Conservation (phyloP, 306 rosid genomes). For the Nissolia schottii region DNA sequence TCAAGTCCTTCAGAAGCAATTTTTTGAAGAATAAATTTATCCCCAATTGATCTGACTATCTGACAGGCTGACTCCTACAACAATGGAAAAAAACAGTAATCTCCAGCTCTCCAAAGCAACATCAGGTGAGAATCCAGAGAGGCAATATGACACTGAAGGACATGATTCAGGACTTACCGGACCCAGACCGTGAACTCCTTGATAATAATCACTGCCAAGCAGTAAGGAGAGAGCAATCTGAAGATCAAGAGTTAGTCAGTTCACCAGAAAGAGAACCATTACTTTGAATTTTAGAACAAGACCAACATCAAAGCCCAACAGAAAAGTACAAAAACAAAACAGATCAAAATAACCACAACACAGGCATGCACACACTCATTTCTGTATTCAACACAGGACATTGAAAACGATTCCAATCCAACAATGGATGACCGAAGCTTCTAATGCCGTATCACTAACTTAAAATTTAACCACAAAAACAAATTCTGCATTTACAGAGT, state of each 20-base stretch:
- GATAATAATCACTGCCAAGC: constrained; percentile 77
- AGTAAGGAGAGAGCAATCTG: constrained; percentile 76
- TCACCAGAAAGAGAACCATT: constrained; percentile 6
- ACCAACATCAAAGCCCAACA: not conserved
- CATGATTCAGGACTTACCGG: constrained; percentile 45
- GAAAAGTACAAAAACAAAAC: not conserved
- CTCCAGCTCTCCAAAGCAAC: not conserved
- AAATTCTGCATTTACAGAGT: not conserved
- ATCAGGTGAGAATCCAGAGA: not conserved
- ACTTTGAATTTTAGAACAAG: not conserved
- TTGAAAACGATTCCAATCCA: constrained; percentile 11
- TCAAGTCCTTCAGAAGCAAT: constrained; percentile 71
- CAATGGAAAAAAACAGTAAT: constrained; percentile 14
- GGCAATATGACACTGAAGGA: constrained; percentile 1
- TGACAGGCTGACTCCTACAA: constrained; percentile 74
- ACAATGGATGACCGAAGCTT: not conserved
- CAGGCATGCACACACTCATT: not conserved
- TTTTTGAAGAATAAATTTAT: constrained; percentile 54
- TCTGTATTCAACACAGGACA: constrained; percentile 7
- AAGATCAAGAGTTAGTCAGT: constrained; percentile 29
- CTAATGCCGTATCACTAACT: not conserved
- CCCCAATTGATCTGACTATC: constrained; percentile 65
- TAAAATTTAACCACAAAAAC: not conserved
- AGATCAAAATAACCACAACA: not conserved
- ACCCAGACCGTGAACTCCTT: constrained; percentile 72